Evolutionary conservation across 2,329 filamentous ascomycete genomes (phyloP), one percentile per base, ranked within the genome.

Genomic region (Colletotrichum sp.): DNA sequence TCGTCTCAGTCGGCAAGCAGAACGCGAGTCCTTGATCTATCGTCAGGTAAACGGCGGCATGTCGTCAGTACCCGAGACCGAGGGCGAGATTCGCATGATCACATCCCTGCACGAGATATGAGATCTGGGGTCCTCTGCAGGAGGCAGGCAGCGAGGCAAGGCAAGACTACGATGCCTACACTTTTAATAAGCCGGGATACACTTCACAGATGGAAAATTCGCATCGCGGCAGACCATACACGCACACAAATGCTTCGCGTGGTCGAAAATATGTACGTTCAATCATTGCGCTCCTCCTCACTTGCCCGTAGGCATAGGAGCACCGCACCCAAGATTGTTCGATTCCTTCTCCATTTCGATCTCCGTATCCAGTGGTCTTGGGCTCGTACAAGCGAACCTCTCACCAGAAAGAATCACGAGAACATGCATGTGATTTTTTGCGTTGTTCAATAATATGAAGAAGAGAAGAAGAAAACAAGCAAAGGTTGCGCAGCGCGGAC

Each of bases 251-350:
- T 18, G 13, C n/a, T 56, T 14, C 21, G 52, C 7, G 2, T 38
- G 36, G 71, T 58, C 63, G 68, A 62, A 77, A 61, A 59, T 69
- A 89, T 90, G 88, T 90, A 85, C 88, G 88, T 80, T 89, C 88
- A 89, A 90, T 90, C 88, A 90, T 90, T 90, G 88, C 88, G 88
- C 86, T 90, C 88, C 88, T 88, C 84, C 87, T 84, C 88, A 90
- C 83, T 69, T 81, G 81, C 84, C 81, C 79, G 74, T 81, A 79
- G 81, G 83, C 81, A 84, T 87, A 84, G 84, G 85, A 89, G 85
- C 88, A 90, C 87, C 88, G 88, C 88, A 90, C 88, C 88, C 88
- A 90, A 90, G 88, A 90, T 89, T 89, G 88, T 86, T 86, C 88
- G 87, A 80, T 86, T 88, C 87, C 77, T 82, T 90, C 88, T 90